Percentiles rank a stretch among this genome's conserved stretches.
Conservation (phyloP, 2,329 filamentous ascomycete genomes). For the Sarocladium strictum region DNA sequence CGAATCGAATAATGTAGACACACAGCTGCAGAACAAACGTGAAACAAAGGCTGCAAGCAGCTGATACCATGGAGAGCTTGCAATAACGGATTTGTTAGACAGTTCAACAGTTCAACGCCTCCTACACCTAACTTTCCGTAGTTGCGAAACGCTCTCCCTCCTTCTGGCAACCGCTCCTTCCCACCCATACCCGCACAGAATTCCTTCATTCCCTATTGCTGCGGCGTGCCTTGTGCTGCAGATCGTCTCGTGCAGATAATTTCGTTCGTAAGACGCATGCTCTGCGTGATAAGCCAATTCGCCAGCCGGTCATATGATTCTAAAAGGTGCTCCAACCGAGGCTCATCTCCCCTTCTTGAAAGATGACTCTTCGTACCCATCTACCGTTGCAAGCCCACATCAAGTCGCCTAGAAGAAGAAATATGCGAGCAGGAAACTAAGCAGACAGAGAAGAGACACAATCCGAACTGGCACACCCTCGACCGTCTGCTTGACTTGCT, state of each 20-base stretch:
- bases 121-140: neutral
- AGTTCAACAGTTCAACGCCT: too few species aligned
- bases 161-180: neutral
- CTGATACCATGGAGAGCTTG: neutral
- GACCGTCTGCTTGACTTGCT: constrained; percentile 47
- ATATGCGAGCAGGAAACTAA: constrained; percentile 92
- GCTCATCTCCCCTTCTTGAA: too few species aligned
- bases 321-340: too few species aligned
- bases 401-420: constrained; percentile 72
- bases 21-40: neutral
- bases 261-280: neutral
- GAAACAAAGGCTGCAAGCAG: neutral
- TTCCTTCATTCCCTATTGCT: neutral
- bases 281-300: neutral
- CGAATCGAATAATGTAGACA: neutral
- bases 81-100: neutral
- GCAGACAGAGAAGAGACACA: constrained; percentile 74
- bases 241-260: neutral
- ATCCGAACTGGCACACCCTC: constrained; percentile 85
- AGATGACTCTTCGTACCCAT: neutral
- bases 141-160: neutral
- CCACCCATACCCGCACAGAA: neutral
- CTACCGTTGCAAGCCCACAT: neutral
- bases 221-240: neutral
- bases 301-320: neutral